Conservation (phyloP, 1,139 yeast genomes). For the Magnusiomyces sp. region DNA sequence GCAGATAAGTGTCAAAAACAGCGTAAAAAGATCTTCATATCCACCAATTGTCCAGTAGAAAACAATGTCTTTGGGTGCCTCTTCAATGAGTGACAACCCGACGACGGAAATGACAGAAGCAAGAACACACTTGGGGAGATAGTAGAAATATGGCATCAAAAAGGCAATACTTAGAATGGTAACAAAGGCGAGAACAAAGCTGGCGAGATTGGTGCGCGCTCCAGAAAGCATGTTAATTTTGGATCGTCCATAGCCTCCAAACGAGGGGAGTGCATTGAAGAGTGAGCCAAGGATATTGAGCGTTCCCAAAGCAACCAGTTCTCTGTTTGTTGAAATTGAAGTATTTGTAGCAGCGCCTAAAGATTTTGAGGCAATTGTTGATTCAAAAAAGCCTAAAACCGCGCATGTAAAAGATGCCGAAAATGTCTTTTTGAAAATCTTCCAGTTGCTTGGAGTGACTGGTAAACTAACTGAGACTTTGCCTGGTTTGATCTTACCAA, state of each 20-base stretch:
- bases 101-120: slow-evolving; percentile 76
- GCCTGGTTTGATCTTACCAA: slow-evolving; percentile 56
- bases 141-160: slow-evolving; percentile 57
- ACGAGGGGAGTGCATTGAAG: slow-evolving; percentile 81
- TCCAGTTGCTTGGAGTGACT: slow-evolving; percentile 32
- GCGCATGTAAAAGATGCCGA: slow-evolving; percentile 58
- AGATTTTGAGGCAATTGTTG: slow-evolving; percentile 82
- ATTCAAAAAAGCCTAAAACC: slow-evolving; percentile 84
- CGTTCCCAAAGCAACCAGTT: slow-evolving; percentile 70
- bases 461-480: slow-evolving; percentile 43
- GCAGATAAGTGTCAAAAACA: slow-evolving; percentile 59
- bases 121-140: slow-evolving; percentile 71
- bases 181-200: slow-evolving; percentile 67
- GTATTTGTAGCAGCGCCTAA: slow-evolving; percentile 30
- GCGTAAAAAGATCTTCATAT: slow-evolving; percentile 66
- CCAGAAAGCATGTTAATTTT: slow-evolving; percentile 81
- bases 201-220: slow-evolving; percentile 78
- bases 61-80: slow-evolving; percentile 69
- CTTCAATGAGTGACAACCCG: slow-evolving; percentile 73
- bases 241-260: slow-evolving; percentile 94
- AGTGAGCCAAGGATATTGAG: slow-evolving; percentile 59
- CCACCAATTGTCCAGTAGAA: slow-evolving; percentile 74
- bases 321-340: slow-evolving; percentile 40
- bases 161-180: slow-evolving; percentile 59
- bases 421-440: slow-evolving; percentile 32